Base-by-base conservation (phyloP, 345 rosid genomes). In the Zanthoxylum bungeanum region DNA sequence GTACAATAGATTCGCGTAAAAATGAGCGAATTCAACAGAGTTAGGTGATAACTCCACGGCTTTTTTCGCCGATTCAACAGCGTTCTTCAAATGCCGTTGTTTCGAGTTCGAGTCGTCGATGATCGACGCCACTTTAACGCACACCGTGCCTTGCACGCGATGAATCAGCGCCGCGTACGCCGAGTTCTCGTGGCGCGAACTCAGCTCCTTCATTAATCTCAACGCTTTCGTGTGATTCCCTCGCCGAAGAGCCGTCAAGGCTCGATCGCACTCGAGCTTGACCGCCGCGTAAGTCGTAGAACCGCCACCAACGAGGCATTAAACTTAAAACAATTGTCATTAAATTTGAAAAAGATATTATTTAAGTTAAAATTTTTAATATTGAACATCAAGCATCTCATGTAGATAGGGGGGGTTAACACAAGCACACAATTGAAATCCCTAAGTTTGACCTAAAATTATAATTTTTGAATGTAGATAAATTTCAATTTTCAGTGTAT, bases 181-280 rank as follows among this genome's bases (percentile, higher is more conserved):
- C 53, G 85, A 76, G 84, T 71, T 64, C 77, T 86, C 90, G 60
- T 91, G 86, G 34, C 83, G 86, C 5, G 82, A 39, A 63, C 87
- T 84, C 1, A 84, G 82, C n/a, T 91, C 94, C 82, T 91, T 95
- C 89, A 95, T 91, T 9, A 91, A 85, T 53, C 97, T 87, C 37
- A 91, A 79, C 69, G 98, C 97, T 75, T 89, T 92, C 61, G 73
- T 89, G 79, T 92, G 90, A 81, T 92, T 92, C 24, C 99, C 99
- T 1, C 94, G 82, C 70, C 87, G 94, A 22, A 92, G 85, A 21
- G 98, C 85, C 30, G 79, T 86, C 16, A 91, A 83, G 51, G 99
- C 96, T 56, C 93, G 89, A 78, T 92, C 97, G 78, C 94, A 92
- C 71, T 95, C 98, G 1, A 56, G 75, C 86, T 89, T 95, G 79